phyloP scores from a whole-genome alignment of 257 asterid species.

The Schizonepeta tenuifolia region DNA sequence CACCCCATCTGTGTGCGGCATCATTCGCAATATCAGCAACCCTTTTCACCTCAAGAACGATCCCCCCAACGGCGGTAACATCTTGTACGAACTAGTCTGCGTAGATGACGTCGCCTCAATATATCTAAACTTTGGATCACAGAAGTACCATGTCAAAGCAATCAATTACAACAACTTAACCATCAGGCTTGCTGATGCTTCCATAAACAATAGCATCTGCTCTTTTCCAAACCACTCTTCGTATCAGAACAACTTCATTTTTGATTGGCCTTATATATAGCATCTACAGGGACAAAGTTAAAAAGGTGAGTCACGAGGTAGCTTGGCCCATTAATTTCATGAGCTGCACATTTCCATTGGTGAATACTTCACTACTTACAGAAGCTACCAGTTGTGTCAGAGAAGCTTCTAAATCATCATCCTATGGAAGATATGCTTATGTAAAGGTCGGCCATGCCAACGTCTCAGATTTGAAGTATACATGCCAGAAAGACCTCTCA shows the following conservation, averaged over 20 bases:
- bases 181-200: slow-evolving; percentile 36
- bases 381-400: background rate
- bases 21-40: background rate
- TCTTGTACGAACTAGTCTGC: slow-evolving; percentile 35
- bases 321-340: background rate
- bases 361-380: too few species aligned
- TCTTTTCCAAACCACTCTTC: background rate
- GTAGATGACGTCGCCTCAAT: slow-evolving; percentile 33
- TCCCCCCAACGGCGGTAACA: slow-evolving; percentile 37
- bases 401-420: too few species aligned
- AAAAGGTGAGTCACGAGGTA: too few species aligned
- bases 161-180: slow-evolving; percentile 31
- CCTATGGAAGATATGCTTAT: background rate
- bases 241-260: too few species aligned
- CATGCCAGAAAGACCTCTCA: background rate
- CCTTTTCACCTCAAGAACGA: background rate
- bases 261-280: too few species aligned
- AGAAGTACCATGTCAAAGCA: slow-evolving; percentile 30
- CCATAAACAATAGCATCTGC: slow-evolving; percentile 27
- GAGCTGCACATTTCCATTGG: slow-evolving; percentile 9
- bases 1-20: background rate
- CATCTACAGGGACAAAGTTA: background rate
- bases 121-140: slow-evolving; percentile 6
- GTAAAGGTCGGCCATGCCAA: background rate
- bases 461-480: background rate